Percentiles rank a stretch among this genome's conserved stretches.
phyloP scores from a whole-genome alignment of 306 rosid species.

The Alnus glutinosa region DNA sequence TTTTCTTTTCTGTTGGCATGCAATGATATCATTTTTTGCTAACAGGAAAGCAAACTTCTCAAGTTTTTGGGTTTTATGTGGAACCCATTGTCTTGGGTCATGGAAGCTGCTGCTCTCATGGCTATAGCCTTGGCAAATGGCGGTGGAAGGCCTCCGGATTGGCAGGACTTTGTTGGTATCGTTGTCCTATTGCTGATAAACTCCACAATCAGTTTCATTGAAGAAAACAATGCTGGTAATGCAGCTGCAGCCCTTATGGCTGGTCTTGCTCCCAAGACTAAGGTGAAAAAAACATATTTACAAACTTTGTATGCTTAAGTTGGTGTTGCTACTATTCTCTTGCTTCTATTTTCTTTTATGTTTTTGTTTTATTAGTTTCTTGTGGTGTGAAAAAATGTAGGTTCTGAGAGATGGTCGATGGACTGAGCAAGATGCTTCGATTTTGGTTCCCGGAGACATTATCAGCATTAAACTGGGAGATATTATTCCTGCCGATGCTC shows the following conservation, averaged over 20 bases:
- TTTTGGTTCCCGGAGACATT: constrained; percentile 96
- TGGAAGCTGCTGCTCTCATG: constrained; percentile 99
- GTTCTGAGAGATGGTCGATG: constrained; percentile 94
- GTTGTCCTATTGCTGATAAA: constrained; percentile 69
- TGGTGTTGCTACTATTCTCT: not conserved
- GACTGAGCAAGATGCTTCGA: constrained; percentile 94
- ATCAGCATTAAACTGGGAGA: constrained; percentile 95
- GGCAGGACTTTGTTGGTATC: constrained; percentile 97
- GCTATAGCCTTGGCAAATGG: constrained; percentile 96
- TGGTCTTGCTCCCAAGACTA: constrained; percentile 97
- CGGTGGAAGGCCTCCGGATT: constrained; percentile 82
- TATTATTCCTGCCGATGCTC: constrained; percentile 97
- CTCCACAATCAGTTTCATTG: constrained; percentile 94
- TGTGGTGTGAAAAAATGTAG: constrained; percentile 40
- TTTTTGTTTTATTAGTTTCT: not conserved
- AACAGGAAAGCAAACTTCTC: constrained; percentile 85
- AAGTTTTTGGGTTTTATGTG: constrained; percentile 99
- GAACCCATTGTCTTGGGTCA: constrained; percentile 99
- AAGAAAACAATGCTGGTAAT: constrained; percentile 97
- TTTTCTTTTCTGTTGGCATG: not conserved
- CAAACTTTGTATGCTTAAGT: constrained; percentile 8
- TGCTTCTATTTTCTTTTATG: constrained; percentile 14
- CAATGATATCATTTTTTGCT: constrained; percentile 20
- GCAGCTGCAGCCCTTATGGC: constrained; percentile 99
- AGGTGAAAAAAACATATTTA: constrained; percentile 45